Conservation (phyloP, 352 stramenopile genomes). For the Pythium vanterpoolii region DNA sequence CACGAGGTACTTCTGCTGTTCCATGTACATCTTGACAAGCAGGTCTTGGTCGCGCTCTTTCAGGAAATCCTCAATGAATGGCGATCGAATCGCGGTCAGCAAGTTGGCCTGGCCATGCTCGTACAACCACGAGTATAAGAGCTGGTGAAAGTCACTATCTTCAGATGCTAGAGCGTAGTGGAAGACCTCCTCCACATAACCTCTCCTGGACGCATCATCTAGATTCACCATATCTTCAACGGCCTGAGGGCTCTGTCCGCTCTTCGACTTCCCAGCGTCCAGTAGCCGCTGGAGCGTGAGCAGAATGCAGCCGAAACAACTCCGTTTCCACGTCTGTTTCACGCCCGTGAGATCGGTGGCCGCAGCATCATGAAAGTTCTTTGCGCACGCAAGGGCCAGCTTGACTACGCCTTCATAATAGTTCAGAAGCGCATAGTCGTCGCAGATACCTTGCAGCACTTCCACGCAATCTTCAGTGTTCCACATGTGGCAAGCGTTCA, state of each 20-base stretch:
- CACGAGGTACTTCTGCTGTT: slow-evolving; percentile 81
- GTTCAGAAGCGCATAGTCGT: slow-evolving; percentile 73
- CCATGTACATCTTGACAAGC: slow-evolving; percentile 85
- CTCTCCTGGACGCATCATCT: slow-evolving; percentile 61
- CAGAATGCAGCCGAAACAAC: slow-evolving; percentile 75
- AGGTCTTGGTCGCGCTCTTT: slow-evolving; percentile 83
- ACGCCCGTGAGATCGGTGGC: slow-evolving; percentile 59
- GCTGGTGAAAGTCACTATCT: slow-evolving; percentile 66
- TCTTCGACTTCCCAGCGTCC: slow-evolving; percentile 26
- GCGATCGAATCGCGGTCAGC: slow-evolving; percentile 60
- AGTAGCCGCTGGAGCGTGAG: slow-evolving; percentile 61
- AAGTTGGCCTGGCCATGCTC: slow-evolving; percentile 59
- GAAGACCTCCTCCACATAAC: slow-evolving; percentile 72
- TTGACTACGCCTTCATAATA: slow-evolving; percentile 88
- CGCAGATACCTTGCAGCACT: slow-evolving; percentile 75
- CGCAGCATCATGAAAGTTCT: slow-evolving; percentile 73
- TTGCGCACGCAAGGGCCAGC: slow-evolving; percentile 70
- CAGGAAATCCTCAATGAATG: slow-evolving; percentile 81
- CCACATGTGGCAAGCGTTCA: slow-evolving; percentile 85
- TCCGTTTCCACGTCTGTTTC: slow-evolving; percentile 68
- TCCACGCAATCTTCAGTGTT: slow-evolving; percentile 74
- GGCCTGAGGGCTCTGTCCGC: slow-evolving; percentile 48
- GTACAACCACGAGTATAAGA: slow-evolving; percentile 84
- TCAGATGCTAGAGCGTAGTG: slow-evolving; percentile 70
- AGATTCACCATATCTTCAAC: slow-evolving; percentile 76